These are phyloP conservation scores for Crucihimalaya himalaica DNA, from an alignment of 345 rosid genomes.

Conservation along the genomic window DNA sequence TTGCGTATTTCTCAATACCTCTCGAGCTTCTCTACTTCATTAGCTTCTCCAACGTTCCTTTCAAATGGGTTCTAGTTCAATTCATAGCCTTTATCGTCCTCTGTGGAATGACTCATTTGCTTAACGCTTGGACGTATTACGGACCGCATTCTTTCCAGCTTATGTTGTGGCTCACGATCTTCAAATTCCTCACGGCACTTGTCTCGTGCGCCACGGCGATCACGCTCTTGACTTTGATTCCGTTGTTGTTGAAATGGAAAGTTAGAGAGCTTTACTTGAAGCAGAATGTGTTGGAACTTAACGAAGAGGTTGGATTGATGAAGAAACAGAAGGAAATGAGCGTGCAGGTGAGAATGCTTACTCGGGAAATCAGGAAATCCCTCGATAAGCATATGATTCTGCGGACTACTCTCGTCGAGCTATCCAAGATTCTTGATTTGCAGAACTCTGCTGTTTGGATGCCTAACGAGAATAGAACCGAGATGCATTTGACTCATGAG, in stretches of 20 bases:
- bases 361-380: slow-evolving; percentile 79
- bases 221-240: slow-evolving; percentile 83
- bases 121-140: slow-evolving; percentile 83
- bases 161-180: slow-evolving; percentile 75
- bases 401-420: slow-evolving; percentile 84
- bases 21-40: slow-evolving; percentile 87
- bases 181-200: slow-evolving; percentile 78
- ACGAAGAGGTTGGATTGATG: slow-evolving; percentile 92
- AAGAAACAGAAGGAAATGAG: slow-evolving; percentile 87
- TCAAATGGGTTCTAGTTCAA: slow-evolving; percentile 92
- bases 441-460: slow-evolving; percentile 91
- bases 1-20: slow-evolving; percentile 43
- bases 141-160: slow-evolving; percentile 89
- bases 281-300: slow-evolving; percentile 83
- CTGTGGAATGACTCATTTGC: slow-evolving; percentile 90
- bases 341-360: slow-evolving; percentile 86
- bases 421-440: slow-evolving; percentile 84
- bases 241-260: slow-evolving; percentile 80
- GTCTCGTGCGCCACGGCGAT: slow-evolving; percentile 92
- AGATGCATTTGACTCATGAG: slow-evolving; percentile 81
- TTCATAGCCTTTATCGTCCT: slow-evolving; percentile 92
- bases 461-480: slow-evolving; percentile 75
- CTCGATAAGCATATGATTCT: slow-evolving; percentile 84
- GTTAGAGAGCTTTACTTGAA: slow-evolving; percentile 91
- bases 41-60: slow-evolving; percentile 87